A percentile compares a stretch with the other conserved stretches of the same genome.
Evolutionary conservation across 352 stramenopile species (phyloP).

Genomic region (Achlya hypogyna): DNA sequence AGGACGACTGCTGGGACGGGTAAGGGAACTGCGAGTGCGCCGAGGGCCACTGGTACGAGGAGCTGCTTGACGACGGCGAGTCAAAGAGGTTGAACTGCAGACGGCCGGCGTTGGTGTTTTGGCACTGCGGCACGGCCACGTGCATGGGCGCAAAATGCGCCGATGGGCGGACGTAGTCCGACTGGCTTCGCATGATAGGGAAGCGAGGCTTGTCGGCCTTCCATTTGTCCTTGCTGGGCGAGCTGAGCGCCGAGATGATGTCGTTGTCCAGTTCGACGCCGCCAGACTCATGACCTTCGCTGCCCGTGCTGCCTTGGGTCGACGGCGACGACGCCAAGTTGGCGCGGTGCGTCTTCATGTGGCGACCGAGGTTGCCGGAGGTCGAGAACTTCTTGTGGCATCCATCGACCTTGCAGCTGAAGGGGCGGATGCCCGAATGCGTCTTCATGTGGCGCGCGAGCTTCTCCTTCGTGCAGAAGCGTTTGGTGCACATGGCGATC

Average conservation of each 20-base stretch:
- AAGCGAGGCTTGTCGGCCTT: slow-evolving; percentile 3
- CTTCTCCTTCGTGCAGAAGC: slow-evolving; percentile 86
- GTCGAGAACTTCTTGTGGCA: slow-evolving; percentile 60
- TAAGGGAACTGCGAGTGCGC: neutral
- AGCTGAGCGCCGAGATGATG: slow-evolving; percentile 15
- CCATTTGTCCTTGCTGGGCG: neutral
- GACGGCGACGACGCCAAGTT: neutral
- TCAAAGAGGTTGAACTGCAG: slow-evolving; percentile 18
- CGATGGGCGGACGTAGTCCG: slow-evolving; percentile 1
- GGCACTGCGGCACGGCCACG: slow-evolving; percentile 3
- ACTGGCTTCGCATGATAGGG: slow-evolving; percentile 12
- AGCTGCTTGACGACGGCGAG: slow-evolving; percentile 2
- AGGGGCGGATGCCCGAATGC: slow-evolving; percentile 49
- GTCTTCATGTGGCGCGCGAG: slow-evolving; percentile 83
- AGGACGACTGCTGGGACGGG: neutral
- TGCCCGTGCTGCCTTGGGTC: neutral
- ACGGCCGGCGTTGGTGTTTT: neutral
- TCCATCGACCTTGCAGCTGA: slow-evolving; percentile 34
- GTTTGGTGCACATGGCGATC: slow-evolving; percentile 67
- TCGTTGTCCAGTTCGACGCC: slow-evolving; percentile 12
- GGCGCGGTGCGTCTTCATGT: slow-evolving; percentile 43
- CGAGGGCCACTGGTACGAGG: neutral
- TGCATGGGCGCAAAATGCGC: too few species aligned
- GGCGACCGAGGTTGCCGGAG: slow-evolving; percentile 44
- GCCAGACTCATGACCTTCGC: neutral